phyloP scores from a whole-genome alignment of 306 rosid genomes.

The Mucuna pruriens region DNA sequence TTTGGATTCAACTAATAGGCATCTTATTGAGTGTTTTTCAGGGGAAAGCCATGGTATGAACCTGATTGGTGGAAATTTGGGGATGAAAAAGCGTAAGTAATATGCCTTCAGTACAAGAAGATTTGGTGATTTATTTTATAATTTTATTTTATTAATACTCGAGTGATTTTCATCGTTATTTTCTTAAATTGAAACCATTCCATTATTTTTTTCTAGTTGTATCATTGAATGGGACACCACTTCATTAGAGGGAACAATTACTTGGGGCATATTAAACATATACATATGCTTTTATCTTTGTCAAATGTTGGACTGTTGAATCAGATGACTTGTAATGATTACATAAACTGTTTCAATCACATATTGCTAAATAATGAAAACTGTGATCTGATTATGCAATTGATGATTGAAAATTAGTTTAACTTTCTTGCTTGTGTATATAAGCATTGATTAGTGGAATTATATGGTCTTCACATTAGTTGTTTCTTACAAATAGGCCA shows the following conservation, averaged over 20 bases:
- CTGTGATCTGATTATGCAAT: constrained; percentile 7
- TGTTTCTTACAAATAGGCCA: constrained; percentile 1
- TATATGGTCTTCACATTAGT: neutral
- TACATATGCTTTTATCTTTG: neutral
- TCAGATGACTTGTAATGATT: neutral
- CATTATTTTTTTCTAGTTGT: constrained; percentile 5
- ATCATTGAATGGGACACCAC: constrained; percentile 11
- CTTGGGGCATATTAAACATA: constrained; percentile 11
- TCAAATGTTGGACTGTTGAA: constrained; percentile 18
- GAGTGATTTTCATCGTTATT: neutral
- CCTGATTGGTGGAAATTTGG: constrained; percentile 99
- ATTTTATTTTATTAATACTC: constrained; percentile 12
- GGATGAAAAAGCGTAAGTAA: constrained; percentile 92
- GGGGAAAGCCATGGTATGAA: constrained; percentile 95
- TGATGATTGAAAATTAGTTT: neutral
- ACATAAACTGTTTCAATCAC: neutral
- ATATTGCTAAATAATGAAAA: constrained; percentile 18
- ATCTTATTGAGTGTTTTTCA: constrained; percentile 47
- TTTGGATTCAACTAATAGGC: constrained; percentile 33
- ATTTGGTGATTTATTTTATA: constrained; percentile 1
- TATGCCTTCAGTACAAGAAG: constrained; percentile 28
- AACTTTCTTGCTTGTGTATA: neutral
- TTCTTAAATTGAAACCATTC: neutral
- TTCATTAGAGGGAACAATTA: constrained; percentile 13
- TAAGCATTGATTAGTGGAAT: constrained; percentile 1